Evolutionary conservation across 805 yeast genomes (phyloP), one percentile per base, ranked within the genome.

Genomic region (Zygosaccharomyces lentus): DNA sequence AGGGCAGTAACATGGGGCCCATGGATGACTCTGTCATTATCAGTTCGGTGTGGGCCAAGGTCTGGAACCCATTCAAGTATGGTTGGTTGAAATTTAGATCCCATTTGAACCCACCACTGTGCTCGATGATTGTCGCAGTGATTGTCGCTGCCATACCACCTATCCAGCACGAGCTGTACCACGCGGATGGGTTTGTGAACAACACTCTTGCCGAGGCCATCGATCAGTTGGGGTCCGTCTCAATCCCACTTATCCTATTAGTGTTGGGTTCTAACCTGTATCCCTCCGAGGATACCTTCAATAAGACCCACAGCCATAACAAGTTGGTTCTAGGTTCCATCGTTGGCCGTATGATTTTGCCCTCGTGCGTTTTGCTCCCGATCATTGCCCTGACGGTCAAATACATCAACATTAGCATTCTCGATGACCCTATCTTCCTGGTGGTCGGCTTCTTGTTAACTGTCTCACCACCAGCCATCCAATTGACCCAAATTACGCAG

Each of bases 391-490:
- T 77, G 2, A 69, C 77, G 46, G 90, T 82, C 38, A 83, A 81
- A 64, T 79, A 74, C 57, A 67, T 84, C 51, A 76, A 76, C 26
- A 73, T 81, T 15, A 80, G 88, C 43, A 83, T 85, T 29, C 69
- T 85, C 62, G 88, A 82, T 61, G 95, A 85, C 62, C 95, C 95
- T 30, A 85, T 85, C 34, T 85, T 85, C 57, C 69, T 85, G 56
- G 79, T 85, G 49, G 90, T 86, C 35, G 80, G 87, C 9, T 85
- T 85, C 58, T 73, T 85, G 25, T 73, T 85, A 51, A 84, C 90
- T 1, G 78, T 84, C 2, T 78, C 89, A 1, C 93, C 95, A 2
- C 93, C 95, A 2, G 93, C 91, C 4, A 84, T 85, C 53, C 95
- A 85, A 65, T 69, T 85, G 46, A 82, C 89, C 19, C 95, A 85